Conservation (phyloP, 2,329 filamentous ascomycete genomes). For the Talaromyces verruculosus region DNA sequence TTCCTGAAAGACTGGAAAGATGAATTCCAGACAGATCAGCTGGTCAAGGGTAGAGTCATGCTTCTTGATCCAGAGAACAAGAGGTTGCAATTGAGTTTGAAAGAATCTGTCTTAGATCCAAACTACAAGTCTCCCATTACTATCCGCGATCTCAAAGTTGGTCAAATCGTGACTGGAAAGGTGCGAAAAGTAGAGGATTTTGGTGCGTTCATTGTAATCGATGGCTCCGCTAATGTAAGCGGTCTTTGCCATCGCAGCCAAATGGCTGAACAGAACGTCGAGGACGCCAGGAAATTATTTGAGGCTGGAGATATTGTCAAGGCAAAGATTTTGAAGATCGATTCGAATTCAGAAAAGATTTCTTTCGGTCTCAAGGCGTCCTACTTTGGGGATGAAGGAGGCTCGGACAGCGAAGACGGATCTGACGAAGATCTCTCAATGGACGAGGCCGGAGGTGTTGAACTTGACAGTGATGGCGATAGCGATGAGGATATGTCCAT, state of each 20-base stretch:
- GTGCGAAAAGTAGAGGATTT: constrained; percentile 93
- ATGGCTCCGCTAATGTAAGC: constrained; percentile 83
- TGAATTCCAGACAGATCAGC: constrained; percentile 79
- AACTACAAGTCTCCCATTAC: constrained; percentile 72
- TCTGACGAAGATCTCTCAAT: constrained; percentile 42
- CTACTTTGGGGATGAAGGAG: constrained; percentile 67
- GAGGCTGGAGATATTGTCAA: constrained; percentile 91
- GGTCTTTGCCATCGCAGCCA: constrained; percentile 90
- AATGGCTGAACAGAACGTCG: constrained; percentile 79
- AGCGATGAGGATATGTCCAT: constrained; percentile 39
- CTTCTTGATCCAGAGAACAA: constrained; percentile 66
- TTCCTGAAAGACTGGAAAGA: constrained; percentile 97
- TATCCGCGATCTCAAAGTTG: constrained; percentile 73
- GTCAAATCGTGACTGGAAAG: constrained; percentile 83
- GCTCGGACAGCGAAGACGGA: constrained; percentile 44
- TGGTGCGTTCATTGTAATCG: constrained; percentile 88
- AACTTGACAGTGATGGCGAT: constrained; percentile 39
- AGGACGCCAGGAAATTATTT: constrained; percentile 86
- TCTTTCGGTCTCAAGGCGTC: constrained; percentile 92
- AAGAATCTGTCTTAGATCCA: constrained; percentile 77
- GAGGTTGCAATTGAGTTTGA: constrained; percentile 82
- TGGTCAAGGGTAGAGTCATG: constrained; percentile 83
- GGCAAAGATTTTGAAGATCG: constrained; percentile 78
- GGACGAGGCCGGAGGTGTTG: constrained; percentile 25
- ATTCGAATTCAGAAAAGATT: constrained; percentile 72